These are phyloP conservation scores for Coemansia sp. DNA, from an alignment of 371 early-diverging fungal species.

Conservation along the genomic window DNA sequence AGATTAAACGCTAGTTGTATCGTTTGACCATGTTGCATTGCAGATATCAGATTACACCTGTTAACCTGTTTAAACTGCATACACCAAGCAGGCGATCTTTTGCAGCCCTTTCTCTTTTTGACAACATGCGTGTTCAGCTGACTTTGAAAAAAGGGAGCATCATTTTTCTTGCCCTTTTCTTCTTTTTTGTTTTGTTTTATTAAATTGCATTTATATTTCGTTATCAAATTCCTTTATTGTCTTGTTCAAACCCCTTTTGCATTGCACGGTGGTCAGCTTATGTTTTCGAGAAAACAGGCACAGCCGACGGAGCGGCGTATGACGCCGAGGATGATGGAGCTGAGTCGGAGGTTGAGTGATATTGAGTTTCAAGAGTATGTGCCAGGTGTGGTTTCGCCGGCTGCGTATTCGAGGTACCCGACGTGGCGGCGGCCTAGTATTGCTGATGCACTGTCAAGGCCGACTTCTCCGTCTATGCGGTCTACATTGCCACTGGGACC, in stretches of 20 bases:
- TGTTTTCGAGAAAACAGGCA: not conserved
- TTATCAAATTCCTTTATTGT: not conserved
- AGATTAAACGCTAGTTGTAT: not conserved
- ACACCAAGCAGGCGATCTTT: not conserved
- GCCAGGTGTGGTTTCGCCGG: constrained; percentile 8
- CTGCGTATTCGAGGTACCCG: constrained; percentile 4
- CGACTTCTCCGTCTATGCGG: not conserved
- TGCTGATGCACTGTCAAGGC: not conserved
- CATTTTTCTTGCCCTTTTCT: not conserved
- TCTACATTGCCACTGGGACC: not conserved
- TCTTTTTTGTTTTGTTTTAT: not conserved
- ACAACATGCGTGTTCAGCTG: not conserved
- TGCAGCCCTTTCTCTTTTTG: not conserved
- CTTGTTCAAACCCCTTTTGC: not conserved
- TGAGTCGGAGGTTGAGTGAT: constrained; percentile 35
- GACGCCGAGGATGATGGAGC: constrained; percentile 49
- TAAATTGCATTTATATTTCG: not conserved
- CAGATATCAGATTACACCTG: not conserved
- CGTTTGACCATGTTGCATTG: not conserved
- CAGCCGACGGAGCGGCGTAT: not conserved
- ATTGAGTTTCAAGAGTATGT: constrained; percentile 32
- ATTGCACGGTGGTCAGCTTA: not conserved
- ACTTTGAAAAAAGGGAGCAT: not conserved
- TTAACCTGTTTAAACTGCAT: not conserved
- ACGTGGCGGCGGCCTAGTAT: constrained; percentile 1